Conservation (phyloP, 176 grass and related monocot species). For the Aegilops bicornis region DNA sequence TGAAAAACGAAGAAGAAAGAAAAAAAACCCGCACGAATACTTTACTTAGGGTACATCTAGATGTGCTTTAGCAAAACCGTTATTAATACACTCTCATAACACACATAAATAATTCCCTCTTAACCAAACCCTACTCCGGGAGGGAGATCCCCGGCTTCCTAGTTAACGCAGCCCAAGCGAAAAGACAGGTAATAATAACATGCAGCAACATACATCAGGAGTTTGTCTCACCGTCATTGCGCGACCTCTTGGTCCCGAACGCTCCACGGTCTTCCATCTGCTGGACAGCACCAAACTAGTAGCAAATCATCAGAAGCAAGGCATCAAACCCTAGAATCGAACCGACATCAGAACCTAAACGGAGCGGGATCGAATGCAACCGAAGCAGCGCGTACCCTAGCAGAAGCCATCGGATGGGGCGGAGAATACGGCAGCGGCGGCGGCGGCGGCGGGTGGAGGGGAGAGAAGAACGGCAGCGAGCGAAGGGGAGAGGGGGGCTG, state of each 20-base stretch:
- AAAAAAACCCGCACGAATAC: too few species aligned
- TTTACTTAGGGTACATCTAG: too few species aligned
- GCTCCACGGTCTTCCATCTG: conserved; percentile 78
- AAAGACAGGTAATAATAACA: background rate
- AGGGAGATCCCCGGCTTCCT: background rate
- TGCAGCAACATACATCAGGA: background rate
- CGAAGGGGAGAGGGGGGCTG: background rate
- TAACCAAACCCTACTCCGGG: background rate
- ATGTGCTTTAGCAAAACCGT: too few species aligned
- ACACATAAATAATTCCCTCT: background rate
- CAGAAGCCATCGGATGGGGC: conserved; percentile 47
- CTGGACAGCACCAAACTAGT: conserved; percentile 23
- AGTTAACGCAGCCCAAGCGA: conserved; percentile 17
- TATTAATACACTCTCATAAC: too few species aligned
- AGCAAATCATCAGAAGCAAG: background rate
- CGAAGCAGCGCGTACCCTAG: conserved; percentile 43
- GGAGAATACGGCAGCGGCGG: background rate
- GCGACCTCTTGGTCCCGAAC: conserved; percentile 80
- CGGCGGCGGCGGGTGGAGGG: background rate
- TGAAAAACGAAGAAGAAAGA: too few species aligned
- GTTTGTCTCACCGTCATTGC: conserved; percentile 67
- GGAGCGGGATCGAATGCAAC: background rate
- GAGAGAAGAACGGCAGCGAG: background rate
- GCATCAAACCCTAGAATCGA: background rate
- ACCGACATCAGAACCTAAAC: background rate